phyloP scores from a whole-genome alignment of 345 rosid genomes.

The Xanthoceras sorbifolium region DNA sequence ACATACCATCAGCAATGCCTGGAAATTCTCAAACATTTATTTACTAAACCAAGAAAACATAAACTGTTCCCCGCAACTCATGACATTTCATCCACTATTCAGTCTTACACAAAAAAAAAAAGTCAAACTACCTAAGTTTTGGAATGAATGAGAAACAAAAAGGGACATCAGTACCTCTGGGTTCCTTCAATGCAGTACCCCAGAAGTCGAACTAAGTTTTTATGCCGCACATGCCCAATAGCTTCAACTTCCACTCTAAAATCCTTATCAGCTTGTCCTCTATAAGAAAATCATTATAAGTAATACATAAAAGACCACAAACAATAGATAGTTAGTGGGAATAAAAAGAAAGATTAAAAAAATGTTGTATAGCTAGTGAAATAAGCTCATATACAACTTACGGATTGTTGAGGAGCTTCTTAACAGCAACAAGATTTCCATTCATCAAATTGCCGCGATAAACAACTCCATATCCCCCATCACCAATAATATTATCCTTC shows the following conservation, averaged over 20 bases:
- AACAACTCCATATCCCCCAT: slow-evolving; percentile 97
- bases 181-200: slow-evolving; percentile 98
- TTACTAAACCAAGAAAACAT: not conserved
- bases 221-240: slow-evolving; percentile 94
- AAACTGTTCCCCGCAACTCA: not conserved
- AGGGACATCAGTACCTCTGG: slow-evolving; percentile 59
- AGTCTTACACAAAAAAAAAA: not conserved
- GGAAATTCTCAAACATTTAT: not conserved
- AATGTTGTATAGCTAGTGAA: slow-evolving; percentile 1
- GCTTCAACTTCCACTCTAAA: slow-evolving; percentile 98
- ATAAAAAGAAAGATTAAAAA: not conserved
- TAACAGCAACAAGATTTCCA: slow-evolving; percentile 84
- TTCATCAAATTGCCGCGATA: slow-evolving; percentile 74
- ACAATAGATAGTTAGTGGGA: not conserved
- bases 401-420: slow-evolving; percentile 94
- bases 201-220: slow-evolving; percentile 90
- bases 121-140: not conserved
- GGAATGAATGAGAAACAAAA: slow-evolving; percentile 8
- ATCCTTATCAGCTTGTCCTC: slow-evolving; percentile 98
- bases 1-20: not conserved
- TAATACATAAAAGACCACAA: slow-evolving; percentile 3
- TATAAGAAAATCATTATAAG: slow-evolving; percentile 24
- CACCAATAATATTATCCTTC: slow-evolving; percentile 85
- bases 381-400: slow-evolving; percentile 39
- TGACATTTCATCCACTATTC: slow-evolving; percentile 9